Evolutionary conservation across 2,329 filamentous ascomycete genomes (phyloP).

Genomic region (Ilyonectria mors-panacis): DNA sequence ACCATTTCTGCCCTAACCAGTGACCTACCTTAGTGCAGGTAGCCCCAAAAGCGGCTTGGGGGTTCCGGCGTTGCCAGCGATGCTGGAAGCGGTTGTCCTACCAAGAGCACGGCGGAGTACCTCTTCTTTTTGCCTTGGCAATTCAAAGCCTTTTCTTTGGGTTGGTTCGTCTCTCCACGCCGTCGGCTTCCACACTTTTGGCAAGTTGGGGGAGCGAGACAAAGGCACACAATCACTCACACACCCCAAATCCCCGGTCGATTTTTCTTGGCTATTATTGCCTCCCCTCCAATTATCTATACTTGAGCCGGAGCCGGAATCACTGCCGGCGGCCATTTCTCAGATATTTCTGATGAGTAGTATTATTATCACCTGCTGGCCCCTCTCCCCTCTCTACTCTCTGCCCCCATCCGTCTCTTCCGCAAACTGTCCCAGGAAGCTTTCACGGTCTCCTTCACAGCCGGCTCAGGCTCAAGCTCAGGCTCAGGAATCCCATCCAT

Average conservation of each 20-base stretch:
- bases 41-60: constrained; percentile 37
- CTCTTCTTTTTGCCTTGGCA: constrained; percentile 15
- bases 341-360: constrained; percentile 23
- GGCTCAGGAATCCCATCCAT: background rate
- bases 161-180: constrained; percentile 9
- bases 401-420: constrained; percentile 14
- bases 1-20: constrained; percentile 39
- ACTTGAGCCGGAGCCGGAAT: constrained; percentile 5
- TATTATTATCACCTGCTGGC: constrained; percentile 11
- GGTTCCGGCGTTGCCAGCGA: constrained; percentile 34
- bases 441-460: constrained; percentile 7
- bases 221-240: background rate
- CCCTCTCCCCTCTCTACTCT: constrained; percentile 19
- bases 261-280: constrained; percentile 10
- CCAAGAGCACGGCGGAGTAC: constrained; percentile 21
- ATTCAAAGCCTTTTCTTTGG: constrained; percentile 3
- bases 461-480: constrained; percentile 11
- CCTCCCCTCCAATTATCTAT: background rate
- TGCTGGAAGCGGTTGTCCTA: constrained; percentile 40
- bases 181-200: constrained; percentile 14
- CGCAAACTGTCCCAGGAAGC: constrained; percentile 4
- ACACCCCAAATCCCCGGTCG: constrained; percentile 2
- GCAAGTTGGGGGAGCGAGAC: constrained; percentile 10
- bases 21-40: constrained; percentile 42
- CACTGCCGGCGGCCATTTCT: constrained; percentile 12